phyloP scores from a whole-genome alignment of 2,329 filamentous ascomycete species.

The Dactylellina drechsleri region DNA sequence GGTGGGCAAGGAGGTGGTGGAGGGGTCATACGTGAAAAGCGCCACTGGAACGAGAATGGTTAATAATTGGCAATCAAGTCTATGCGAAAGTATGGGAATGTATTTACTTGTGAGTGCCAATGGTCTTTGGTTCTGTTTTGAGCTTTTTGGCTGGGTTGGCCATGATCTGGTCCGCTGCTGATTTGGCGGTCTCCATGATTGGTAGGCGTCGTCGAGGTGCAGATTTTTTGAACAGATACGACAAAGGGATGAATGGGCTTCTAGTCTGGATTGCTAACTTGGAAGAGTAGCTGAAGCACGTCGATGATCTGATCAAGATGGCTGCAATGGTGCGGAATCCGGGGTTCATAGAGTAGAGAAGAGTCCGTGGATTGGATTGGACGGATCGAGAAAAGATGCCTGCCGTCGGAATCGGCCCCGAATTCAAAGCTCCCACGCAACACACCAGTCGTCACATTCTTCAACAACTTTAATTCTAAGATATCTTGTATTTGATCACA shows the following conservation, averaged over 20 bases:
- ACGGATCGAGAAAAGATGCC: constrained; percentile 9
- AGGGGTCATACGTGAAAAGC: constrained; percentile 76
- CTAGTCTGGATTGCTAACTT: neutral
- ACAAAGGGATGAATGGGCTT: neutral
- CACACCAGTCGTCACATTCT: too few relatives aligned
- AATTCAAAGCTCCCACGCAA: constrained; percentile 42
- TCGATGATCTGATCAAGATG: constrained; percentile 3
- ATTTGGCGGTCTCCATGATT: constrained; percentile 42
- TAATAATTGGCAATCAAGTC: constrained; percentile 21
- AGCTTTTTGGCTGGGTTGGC: constrained; percentile 73
- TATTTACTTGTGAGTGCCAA: constrained; percentile 85
- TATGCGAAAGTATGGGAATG: constrained; percentile 32
- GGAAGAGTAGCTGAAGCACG: neutral
- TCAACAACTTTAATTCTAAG: too few relatives aligned
- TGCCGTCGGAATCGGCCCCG: neutral
- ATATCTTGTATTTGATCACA: too few relatives aligned
- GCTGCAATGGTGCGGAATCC: constrained; percentile 9
- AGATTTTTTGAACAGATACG: neutral
- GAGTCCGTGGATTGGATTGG: neutral
- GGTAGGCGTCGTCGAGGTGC: neutral
- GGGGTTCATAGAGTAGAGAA: constrained; percentile 4
- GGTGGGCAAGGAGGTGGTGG: neutral
- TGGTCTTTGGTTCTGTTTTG: constrained; percentile 75
- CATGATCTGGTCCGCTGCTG: constrained; percentile 34
- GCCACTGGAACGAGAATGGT: constrained; percentile 60